phyloP scores from a whole-genome alignment of 352 stramenopile genomes.

The Albugo candida region DNA sequence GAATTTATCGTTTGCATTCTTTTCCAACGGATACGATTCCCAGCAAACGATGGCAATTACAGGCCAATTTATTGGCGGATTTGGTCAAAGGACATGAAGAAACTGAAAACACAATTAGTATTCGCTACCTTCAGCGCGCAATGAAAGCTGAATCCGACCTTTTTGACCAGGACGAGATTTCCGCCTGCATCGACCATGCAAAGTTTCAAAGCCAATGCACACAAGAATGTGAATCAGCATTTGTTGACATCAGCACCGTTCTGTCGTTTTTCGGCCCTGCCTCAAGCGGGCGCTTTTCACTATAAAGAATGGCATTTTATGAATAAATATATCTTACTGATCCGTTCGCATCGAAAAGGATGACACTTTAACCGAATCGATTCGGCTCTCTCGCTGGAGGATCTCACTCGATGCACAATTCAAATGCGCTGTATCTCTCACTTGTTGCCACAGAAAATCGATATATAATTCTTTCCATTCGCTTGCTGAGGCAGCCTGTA shows the following conservation, averaged over 20 bases:
- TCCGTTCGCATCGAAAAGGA: too few relatives aligned
- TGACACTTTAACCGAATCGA: too few relatives aligned
- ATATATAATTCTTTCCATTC: conserved; percentile 18
- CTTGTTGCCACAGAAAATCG: not conserved
- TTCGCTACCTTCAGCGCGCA: conserved; percentile 30
- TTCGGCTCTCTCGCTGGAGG: too few relatives aligned
- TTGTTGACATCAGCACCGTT: not conserved
- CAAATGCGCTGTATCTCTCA: too few relatives aligned
- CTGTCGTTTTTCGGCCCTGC: not conserved
- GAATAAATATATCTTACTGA: too few relatives aligned
- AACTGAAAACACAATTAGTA: conserved; percentile 23
- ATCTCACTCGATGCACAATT: too few relatives aligned
- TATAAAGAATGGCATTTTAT: too few relatives aligned
- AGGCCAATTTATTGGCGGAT: conserved; percentile 31
- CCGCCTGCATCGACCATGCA: conserved; percentile 20
- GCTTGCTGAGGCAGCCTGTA: conserved; percentile 7
- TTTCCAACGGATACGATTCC: conserved; percentile 34
- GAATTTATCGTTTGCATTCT: conserved; percentile 29
- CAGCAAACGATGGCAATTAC: conserved; percentile 23
- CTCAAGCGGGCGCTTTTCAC: too few relatives aligned
- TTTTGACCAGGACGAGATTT: conserved; percentile 26
- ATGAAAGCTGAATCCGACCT: conserved; percentile 34
- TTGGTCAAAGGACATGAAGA: conserved; percentile 38
- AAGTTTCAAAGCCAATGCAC: conserved; percentile 9
- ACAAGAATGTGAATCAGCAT: not conserved